A percentile compares a stretch with the other conserved stretches of the same genome.
These are phyloP conservation scores for Pseudogymnoascus sp. DNA, from an alignment of 2,329 filamentous ascomycete species.

Conservation along the genomic window DNA sequence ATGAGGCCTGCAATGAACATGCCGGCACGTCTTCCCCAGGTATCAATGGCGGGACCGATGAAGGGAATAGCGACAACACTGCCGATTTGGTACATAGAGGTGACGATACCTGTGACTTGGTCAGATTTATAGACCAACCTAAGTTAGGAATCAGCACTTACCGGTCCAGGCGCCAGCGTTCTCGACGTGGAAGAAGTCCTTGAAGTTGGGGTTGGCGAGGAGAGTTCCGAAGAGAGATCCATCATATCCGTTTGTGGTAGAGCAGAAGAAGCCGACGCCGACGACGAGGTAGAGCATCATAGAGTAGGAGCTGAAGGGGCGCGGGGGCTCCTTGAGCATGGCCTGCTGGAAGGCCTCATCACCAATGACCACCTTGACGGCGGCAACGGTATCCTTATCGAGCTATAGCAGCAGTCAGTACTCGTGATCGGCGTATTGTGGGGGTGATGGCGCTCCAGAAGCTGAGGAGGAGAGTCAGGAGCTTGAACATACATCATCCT, in stretches of 20 bases:
- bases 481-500: background rate
- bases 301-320: slow-evolving; percentile 33
- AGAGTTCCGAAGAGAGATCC: slow-evolving; percentile 43
- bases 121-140: slow-evolving; percentile 32
- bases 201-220: slow-evolving; percentile 36
- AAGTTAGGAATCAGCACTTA: slow-evolving; percentile 29
- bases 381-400: slow-evolving; percentile 11
- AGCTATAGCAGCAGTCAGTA: background rate
- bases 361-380: slow-evolving; percentile 41
- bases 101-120: slow-evolving; percentile 39
- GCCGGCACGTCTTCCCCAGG: slow-evolving; percentile 40
- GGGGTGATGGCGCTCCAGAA: background rate
- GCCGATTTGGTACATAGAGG: slow-evolving; percentile 41
- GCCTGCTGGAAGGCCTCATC: slow-evolving; percentile 49
- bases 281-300: slow-evolving; percentile 38
- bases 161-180: slow-evolving; percentile 41
- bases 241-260: slow-evolving; percentile 43
- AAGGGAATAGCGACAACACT: slow-evolving; percentile 36
- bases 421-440: background rate
- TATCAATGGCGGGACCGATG: slow-evolving; percentile 38
- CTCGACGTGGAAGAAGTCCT: slow-evolving; percentile 32
- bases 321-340: slow-evolving; percentile 43
- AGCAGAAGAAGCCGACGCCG: slow-evolving; percentile 41
- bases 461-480: background rate
- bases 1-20: slow-evolving; percentile 46